Evolutionary conservation across 2,329 filamentous ascomycete genomes (phyloP).

Genomic region (Aspergillus ibericus): DNA sequence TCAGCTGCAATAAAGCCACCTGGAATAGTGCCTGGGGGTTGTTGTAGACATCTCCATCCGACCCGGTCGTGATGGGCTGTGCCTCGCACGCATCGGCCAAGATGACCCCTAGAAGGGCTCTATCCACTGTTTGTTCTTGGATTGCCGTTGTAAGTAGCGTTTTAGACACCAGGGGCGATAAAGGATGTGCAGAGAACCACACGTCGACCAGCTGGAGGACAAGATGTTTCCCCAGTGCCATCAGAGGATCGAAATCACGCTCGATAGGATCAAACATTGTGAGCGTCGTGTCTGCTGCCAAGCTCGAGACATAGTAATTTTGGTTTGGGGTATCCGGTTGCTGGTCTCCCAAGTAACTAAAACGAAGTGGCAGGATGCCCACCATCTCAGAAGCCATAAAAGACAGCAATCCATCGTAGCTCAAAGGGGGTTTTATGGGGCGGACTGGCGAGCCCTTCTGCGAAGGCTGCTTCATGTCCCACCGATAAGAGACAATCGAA

Average conservation of each 20-base stretch:
- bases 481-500: not conserved
- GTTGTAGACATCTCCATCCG: not conserved
- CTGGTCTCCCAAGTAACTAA: slow-evolving; percentile 1
- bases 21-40: slow-evolving; percentile 14
- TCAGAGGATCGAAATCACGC: slow-evolving; percentile 9
- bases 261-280: slow-evolving; percentile 6
- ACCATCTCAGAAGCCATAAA: slow-evolving; percentile 9
- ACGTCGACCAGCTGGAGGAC: slow-evolving; percentile 39
- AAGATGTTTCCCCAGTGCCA: slow-evolving; percentile 18
- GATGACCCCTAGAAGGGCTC: slow-evolving; percentile 42
- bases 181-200: slow-evolving; percentile 44
- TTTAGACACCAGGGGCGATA: slow-evolving; percentile 45
- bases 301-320: not conserved
- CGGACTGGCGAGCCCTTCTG: not conserved
- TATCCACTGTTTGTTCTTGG: slow-evolving; percentile 42
- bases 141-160: slow-evolving; percentile 42
- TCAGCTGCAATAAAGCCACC: slow-evolving; percentile 33
- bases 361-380: slow-evolving; percentile 6
- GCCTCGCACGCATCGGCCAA: slow-evolving; percentile 36
- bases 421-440: not conserved
- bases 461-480: too few relatives aligned
- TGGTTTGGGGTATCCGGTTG: not conserved
- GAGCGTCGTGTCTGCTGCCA: slow-evolving; percentile 1
- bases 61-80: not conserved
- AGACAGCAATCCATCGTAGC: slow-evolving; percentile 6